Base-by-base conservation (phyloP, 441 rosid species). In the Lepidium campestre region DNA sequence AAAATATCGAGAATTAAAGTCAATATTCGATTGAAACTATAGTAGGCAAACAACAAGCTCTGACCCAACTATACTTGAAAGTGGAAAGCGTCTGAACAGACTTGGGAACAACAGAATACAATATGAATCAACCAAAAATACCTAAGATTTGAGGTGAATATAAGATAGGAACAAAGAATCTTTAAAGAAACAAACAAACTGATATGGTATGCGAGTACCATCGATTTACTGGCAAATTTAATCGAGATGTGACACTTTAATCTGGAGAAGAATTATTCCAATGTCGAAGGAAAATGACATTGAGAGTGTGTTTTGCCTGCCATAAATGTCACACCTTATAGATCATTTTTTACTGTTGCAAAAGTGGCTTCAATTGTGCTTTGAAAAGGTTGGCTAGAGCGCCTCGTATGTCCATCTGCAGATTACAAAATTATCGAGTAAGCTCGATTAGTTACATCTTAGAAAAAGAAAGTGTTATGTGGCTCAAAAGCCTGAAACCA, bases 381-480 rank as follows among this genome's bases (percentile, higher is more conserved):
- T 79, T 80, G 84, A 92, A 95, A 63, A 92, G 98, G 75, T 92
- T 86, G 19, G 88, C 98, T 27, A 92, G 83, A 13, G 96, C 97
- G 66, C 95, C 97, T 12, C 98, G 90, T 71, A 95, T 89, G 62
- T 87, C 98, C 96, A 90, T 86, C 99, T 95, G 84, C 68, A 77
- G 7, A 47, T 25, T 34, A 10, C 10, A 15, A 53, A 27, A 29
- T 63, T 42, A 1, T 41, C 2, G 12, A 49, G 17, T 45, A 45
- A 44, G 55, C 23, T 54, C 45, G 2, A 15, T 23, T 29, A 13
- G 20, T 29, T 19, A 57, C 57, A 68, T 18, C n/a, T 6, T 47
- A 19, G 34, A 37, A 11, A 42, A 46, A 20, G 15, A 31, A 6
- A 17, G 5, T 32, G 18, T 17, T 18, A 6, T 8, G 10, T 54